These are phyloP conservation scores for Candida nitratophila DNA, from an alignment of 805 yeast species.

Conservation along the genomic window DNA sequence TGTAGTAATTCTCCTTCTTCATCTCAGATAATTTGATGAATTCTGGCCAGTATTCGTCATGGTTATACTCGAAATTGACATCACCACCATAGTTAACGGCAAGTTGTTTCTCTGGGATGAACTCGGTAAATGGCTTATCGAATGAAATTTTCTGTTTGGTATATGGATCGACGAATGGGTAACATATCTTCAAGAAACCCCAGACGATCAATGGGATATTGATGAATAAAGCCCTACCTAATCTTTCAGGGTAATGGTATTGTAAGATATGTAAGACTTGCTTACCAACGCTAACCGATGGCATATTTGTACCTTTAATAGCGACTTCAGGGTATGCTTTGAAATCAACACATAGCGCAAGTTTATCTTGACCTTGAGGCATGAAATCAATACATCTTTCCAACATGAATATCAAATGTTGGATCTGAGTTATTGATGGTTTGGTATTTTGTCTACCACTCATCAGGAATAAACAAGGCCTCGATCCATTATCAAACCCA, in stretches of 20 bases:
- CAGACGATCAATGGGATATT: constrained; percentile 95
- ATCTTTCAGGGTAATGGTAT: constrained; percentile 94
- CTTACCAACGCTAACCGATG: constrained; percentile 79
- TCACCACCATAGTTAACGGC: constrained; percentile 81
- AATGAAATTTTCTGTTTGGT: constrained; percentile 90
- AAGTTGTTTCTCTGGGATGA: constrained; percentile 74
- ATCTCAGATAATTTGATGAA: constrained; percentile 51
- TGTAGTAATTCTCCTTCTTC: constrained; percentile 52
- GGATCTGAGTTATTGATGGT: constrained; percentile 82
- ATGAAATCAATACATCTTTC: constrained; percentile 89
- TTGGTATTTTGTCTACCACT: constrained; percentile 98
- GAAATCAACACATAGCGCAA: constrained; percentile 89
- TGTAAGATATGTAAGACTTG: constrained; percentile 88
- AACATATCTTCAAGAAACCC: constrained; percentile 86
- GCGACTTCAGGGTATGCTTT: constrained; percentile 60
- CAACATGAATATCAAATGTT: constrained; percentile 86
- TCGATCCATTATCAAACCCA: constrained; percentile 83
- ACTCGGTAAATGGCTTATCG: constrained; percentile 80
- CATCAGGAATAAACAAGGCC: constrained; percentile 86
- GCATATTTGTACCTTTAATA: constrained; percentile 52
- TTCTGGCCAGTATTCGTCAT: constrained; percentile 74
- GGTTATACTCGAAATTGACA: constrained; percentile 78
- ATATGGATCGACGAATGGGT: constrained; percentile 93
- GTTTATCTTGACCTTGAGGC: constrained; percentile 94
- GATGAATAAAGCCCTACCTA: constrained; percentile 85